Evolutionary conservation across 257 asterid species (phyloP).

Genomic region (Orobanche coerulescens): DNA sequence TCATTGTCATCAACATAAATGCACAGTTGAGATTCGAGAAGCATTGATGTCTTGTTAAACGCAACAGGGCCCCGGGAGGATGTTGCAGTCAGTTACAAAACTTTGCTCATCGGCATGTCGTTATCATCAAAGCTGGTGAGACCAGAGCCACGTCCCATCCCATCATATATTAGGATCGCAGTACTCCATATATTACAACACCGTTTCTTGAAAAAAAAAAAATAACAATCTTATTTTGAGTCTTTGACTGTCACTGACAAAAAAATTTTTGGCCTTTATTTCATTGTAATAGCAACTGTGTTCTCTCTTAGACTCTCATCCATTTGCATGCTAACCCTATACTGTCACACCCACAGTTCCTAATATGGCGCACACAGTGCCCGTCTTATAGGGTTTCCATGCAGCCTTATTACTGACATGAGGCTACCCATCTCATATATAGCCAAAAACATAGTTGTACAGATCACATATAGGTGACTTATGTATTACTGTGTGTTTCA

Average conservation of each 20-base stretch:
- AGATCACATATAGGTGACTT: not conserved
- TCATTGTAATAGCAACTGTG: constrained; percentile 16
- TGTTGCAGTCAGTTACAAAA: constrained; percentile 10
- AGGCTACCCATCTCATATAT: constrained; percentile 15
- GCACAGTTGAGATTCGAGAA: not conserved
- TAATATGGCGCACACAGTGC: constrained; percentile 17
- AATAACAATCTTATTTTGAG: too few species aligned
- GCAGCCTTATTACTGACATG: constrained; percentile 32
- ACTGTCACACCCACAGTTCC: constrained; percentile 24
- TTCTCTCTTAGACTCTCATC: constrained; percentile 17
- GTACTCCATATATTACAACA: not conserved
- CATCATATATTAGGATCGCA: constrained; percentile 12
- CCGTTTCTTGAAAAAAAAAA: not conserved
- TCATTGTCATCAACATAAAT: too few species aligned
- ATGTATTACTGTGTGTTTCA: not conserved
- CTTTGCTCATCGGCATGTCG: constrained; percentile 26
- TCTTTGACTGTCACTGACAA: constrained; percentile 26
- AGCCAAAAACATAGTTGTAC: not conserved
- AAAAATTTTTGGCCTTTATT: not conserved
- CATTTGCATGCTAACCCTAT: constrained; percentile 24
- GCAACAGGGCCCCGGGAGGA: not conserved
- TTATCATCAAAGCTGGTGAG: constrained; percentile 17
- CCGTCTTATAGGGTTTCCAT: constrained; percentile 23
- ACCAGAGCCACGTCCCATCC: constrained; percentile 38
- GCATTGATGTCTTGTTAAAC: not conserved